Percentiles rank a stretch among this genome's conserved stretches.
Evolutionary conservation across 495 filamentous ascomycete species (phyloP).

Genomic region (Acidiella bohemica): DNA sequence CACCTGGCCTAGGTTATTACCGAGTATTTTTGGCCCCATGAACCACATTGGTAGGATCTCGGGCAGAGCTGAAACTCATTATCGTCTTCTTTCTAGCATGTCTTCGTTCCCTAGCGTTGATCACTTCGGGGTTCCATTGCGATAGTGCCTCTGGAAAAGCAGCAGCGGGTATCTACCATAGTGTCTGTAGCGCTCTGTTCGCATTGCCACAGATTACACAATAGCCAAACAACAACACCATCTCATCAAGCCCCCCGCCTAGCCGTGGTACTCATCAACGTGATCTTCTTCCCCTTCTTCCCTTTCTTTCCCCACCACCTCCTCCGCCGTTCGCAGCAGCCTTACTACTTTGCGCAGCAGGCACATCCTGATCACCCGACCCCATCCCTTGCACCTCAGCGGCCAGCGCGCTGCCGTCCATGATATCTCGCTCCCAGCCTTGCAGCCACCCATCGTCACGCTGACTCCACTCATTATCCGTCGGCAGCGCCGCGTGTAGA

Average conservation of each 20-base stretch:
- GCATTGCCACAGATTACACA: no score
- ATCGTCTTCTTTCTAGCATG: no score
- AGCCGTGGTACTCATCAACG: slow-evolving; percentile 77
- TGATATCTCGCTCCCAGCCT: slow-evolving; percentile 56
- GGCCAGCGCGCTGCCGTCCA: slow-evolving; percentile 36
- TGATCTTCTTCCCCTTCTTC: slow-evolving; percentile 91
- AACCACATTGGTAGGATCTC: no score
- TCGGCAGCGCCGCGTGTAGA: slow-evolving; percentile 21
- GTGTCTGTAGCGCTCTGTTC: no score
- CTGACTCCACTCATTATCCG: slow-evolving; percentile 21
- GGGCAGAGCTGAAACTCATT: no score
- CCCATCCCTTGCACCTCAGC: slow-evolving; percentile 1
- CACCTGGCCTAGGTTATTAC: no score
- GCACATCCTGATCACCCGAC: slow-evolving; percentile 15
- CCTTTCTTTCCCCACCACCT: slow-evolving; percentile 45
- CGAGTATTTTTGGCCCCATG: no score
- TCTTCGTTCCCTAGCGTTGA: no score
- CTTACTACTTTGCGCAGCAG: slow-evolving; percentile 18
- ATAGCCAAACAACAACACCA: no score
- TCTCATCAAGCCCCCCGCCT: slow-evolving; percentile 55
- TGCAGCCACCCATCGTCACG: slow-evolving; percentile 69
- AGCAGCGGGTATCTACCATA: no score
- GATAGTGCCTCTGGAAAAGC: no score
- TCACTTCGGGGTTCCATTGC: no score
- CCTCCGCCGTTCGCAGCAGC: slow-evolving; percentile 18